Evolutionary conservation across 2,329 filamentous ascomycete species (phyloP), one percentile per base, ranked within the genome.

Genomic region (Teratosphaeria viscida): DNA sequence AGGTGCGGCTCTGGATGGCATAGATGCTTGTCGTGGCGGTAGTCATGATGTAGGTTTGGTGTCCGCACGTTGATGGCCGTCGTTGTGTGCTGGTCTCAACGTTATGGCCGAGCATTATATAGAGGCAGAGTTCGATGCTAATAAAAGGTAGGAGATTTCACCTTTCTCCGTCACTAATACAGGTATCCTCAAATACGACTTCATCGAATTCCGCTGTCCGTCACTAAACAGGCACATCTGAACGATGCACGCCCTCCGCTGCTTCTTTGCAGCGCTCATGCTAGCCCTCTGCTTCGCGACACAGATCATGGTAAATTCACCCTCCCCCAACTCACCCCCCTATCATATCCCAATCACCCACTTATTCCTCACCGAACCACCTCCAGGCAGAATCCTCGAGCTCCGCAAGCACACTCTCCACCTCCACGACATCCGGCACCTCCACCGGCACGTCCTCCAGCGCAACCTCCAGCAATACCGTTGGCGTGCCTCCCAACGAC

Each of bases 321-420:
- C 27, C 6, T 6, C 16, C 55, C 4, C 19, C 1, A 49, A 6
- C 43, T 47, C 14, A 23, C 8, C 1, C 43, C 16, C 23, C 12
- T 23, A 23, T 2, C 14, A 12, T 3, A 27, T 1, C 19, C 5
- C 14, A 12, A 10, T n/a, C 32, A 54, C 29, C 23, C 52, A 54
- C 52, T 32, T 8, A 54, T 32, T 32, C 1, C 23, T 23, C 29
- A 32, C 29, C 32, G 4, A 16, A 32, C 23, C 3, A 5, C 14
- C 7, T 5, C 7, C 14, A 59, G 58, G 58, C 58, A 12, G 54
- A 59, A 57, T 55, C 57, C 39, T 37, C 23, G 23, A 57, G 54
- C 43, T 56, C 43, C 19, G 39, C 54, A 12, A 55, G 55, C 2
- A 59, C 59, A 1, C 57, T 61, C 27, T 57, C 62, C 5, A 62